Evolutionary conservation across 2,329 filamentous ascomycete genomes (phyloP), one percentile per base, ranked within the genome.

Genomic region (Chaetomiaceae sp.): DNA sequence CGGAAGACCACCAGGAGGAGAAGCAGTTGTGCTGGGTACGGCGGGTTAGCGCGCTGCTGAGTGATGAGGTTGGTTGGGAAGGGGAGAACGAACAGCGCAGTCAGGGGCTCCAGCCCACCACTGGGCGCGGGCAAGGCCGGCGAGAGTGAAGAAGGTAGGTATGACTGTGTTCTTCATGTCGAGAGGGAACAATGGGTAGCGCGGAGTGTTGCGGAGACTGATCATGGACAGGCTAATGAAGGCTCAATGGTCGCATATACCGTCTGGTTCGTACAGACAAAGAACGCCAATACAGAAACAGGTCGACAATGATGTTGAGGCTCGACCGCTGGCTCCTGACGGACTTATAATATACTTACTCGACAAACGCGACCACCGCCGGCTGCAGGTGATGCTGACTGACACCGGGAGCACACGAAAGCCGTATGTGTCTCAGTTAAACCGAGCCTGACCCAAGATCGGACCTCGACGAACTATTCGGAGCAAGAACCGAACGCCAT

Each of bases 61-160:
- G 1, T 4, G n/a, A 48, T 22, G 33, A 17, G 14, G 5, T 15
- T 38, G 19, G 15, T 19, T 17, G 23, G 25, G 23, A 3, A 15
- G 29, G 42, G 31, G 33, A 25, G 19, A 6, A 70, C 72, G 62
- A 64, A 75, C 73, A 57, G 71, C 73, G 57, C 73, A 75, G 33
- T 67, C 65, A 8, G 73, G 72, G 2, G 72, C 72, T 15, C 69
- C 72, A 61, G 65, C 73, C 69, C 70, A 74, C 68, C 71, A 73
- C 40, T 71, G 64, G 8, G 68, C 68, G 42, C 60, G 51, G 31
- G 56, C 68, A n/a, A 65, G 55, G 36, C 59, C 62, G 22, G 61
- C 63, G 19, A 66, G 52, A 22, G 63, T 64, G 47, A 71, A 46
- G 27, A 60, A 51, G 45, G 64, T 59, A 40, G 61, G 38, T 37